Base-by-base conservation (phyloP, 345 rosid genomes). In the Fremontodendron californicum region DNA sequence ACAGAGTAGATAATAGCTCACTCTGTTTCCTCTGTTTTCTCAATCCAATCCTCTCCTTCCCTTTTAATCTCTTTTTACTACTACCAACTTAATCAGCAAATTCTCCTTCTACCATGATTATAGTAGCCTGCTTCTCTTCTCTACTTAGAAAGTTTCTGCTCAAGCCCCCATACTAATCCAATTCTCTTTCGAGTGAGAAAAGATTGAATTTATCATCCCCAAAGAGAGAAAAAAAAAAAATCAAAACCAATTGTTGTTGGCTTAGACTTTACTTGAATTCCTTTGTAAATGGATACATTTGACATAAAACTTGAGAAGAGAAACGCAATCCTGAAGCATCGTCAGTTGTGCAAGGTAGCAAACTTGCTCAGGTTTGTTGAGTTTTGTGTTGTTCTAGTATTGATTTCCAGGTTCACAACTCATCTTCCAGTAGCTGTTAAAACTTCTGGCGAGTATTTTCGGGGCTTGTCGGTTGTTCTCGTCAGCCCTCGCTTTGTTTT, bases 401-500 rank as follows among this genome's bases (percentile, higher is more conserved):
- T 96, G 71, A 68, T 90, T 71, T 88, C 97, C 15, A 86, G 89
- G 83, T 80, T 94, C 64, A 81, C 92, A 19, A 49, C 81, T 54
- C 84, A 83, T 2, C 86, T 93, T 18, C 89, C 93, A 5, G 62
- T 75, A 33, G 86, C 93, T 9, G 85, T 93, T 25, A 89, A 78
- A 86, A 85, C 81, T 83, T 90, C 94, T 1, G 75, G 92, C 0
- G 90, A 81, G 71, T 82, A 89, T 69, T 87, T 96, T 82, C 88
- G 75, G 85, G 88, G 79, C 81, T 65, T 88, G n/a, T 67, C 86
- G 9, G 72, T 78, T 69, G 64, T 82, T 76, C 84, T 94, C 4
- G 83, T 72, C 8, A 92, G 96, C 75, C 94, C 97, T 3, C 84
- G 87, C 29, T 94, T 96, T 45, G 88, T 94, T 52, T 96, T 96